Percentiles rank a stretch among this genome's conserved stretches.
Conservation (phyloP, 2,329 filamentous ascomycete species). For the Aspergillus ochraceoroseus region DNA sequence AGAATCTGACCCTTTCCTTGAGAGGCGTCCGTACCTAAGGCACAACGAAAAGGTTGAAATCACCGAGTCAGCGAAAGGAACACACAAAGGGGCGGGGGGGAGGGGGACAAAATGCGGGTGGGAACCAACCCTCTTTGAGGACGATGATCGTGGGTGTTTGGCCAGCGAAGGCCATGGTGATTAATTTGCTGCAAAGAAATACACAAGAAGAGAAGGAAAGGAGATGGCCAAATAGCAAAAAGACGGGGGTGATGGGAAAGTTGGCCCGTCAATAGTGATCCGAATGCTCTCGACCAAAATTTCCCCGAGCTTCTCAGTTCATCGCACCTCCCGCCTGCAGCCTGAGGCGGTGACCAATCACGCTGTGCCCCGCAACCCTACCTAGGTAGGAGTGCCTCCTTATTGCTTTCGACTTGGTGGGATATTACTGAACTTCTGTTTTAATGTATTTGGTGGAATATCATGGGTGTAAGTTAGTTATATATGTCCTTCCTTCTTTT, state of each 20-base stretch:
- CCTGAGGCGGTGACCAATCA: constrained; percentile 38
- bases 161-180: constrained; percentile 86
- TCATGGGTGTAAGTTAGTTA: too few species aligned
- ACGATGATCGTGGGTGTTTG: constrained; percentile 98
- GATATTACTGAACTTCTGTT: too few species aligned
- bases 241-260: constrained; percentile 23
- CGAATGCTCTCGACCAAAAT: constrained; percentile 40
- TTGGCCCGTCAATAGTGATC: constrained; percentile 31
- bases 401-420: too few species aligned
- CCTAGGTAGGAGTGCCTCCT: too few species aligned
- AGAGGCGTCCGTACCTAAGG: constrained; percentile 84
- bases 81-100: constrained; percentile 25
- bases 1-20: constrained; percentile 95
- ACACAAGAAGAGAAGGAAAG: constrained; percentile 16
- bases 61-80: constrained; percentile 26
- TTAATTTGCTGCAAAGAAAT: constrained; percentile 21
- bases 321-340: constrained; percentile 30
- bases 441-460: too few species aligned
- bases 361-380: constrained; percentile 20
- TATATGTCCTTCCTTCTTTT: too few species aligned
- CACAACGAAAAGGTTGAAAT: constrained; percentile 14
- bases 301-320: constrained; percentile 38
- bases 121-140: constrained; percentile 84
- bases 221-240: constrained; percentile 7
- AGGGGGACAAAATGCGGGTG: constrained; percentile 25